Evolutionary conservation across 345 rosid genomes (phyloP), one percentile per base, ranked within the genome.

Genomic region (Dipteronia sinensis): DNA sequence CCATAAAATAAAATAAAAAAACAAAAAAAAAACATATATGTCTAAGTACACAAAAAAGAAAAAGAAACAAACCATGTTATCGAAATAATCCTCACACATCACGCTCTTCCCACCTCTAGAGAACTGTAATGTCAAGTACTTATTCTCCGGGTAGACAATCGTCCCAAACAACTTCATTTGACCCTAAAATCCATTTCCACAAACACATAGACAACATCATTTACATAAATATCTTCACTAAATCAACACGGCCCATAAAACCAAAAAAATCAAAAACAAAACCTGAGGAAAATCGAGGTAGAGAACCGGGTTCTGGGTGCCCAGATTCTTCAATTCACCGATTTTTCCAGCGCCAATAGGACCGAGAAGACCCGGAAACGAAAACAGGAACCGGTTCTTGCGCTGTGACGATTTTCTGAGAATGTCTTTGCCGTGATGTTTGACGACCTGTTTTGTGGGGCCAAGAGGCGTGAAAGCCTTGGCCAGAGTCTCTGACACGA

Each of bases 121-220:
- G 88, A 93, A 93, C 17, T 93, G 94, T 81, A 92, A 72, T 3
- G 90, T 84, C 78, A 92, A 76, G 66, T 89, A 90, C 73, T 83
- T 83, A 66, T 88, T 90, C 80, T 89, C 85, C 11, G 91, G 94
- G 69, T 89, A 90, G 29, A 89, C 78, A 47, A 92, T 85, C 7
- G 97, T 95, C 59, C 98, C 99, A 75, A 95, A 92, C 59, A 95
- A 78, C 82, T 95, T 95, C 96, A 95, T 88, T n/a, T 83, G 93
- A 76, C 98, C 98, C 98, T 91, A 81, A 64, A 79, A 69, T 71
- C 7, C 27, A 59, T 51, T 51, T 51, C n/a, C 58, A 22, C 27
- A 59, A 7, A 59, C 22, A 59, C 58, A 22, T 0, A 59, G 22
- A 59, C 22, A 59, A 59, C 25, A 22, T 59, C 27, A 59, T 7